These are phyloP conservation scores for Arbutus unedo DNA, from an alignment of 148 eudicot species.

Conservation along the genomic window DNA sequence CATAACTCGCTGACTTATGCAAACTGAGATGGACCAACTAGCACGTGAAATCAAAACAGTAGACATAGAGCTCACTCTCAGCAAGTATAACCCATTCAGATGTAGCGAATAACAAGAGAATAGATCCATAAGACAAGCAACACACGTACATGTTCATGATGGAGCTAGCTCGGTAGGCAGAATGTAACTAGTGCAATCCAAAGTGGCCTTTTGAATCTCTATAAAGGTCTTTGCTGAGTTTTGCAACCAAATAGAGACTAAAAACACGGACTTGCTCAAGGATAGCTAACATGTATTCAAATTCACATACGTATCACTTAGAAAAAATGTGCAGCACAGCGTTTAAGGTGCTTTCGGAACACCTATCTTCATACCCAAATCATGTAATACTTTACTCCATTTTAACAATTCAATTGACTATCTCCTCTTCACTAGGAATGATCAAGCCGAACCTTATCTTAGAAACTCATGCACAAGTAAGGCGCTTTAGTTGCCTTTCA, in stretches of 20 bases:
- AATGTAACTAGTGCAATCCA: neutral
- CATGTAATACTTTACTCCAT: too few species aligned
- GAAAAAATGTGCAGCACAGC: too few species aligned
- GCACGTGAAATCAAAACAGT: neutral
- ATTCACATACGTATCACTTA: too few species aligned
- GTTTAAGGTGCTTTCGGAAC: too few species aligned
- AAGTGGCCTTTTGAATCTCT: neutral
- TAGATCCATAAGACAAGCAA: neutral
- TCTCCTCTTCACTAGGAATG: neutral
- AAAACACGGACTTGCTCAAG: neutral
- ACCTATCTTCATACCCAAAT: too few species aligned
- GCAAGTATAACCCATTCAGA: neutral
- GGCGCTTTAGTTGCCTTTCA: too few species aligned
- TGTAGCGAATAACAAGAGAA: neutral
- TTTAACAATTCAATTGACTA: neutral
- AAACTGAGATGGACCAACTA: neutral
- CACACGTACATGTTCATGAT: neutral
- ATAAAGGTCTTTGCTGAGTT: neutral
- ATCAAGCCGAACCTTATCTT: neutral
- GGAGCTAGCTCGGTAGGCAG: neutral
- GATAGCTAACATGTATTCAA: neutral
- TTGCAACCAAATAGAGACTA: too few species aligned
- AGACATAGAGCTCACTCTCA: neutral
- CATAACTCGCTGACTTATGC: neutral
- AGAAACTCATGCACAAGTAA: too few species aligned